Evolutionary conservation across 345 rosid genomes (phyloP).

Genomic region (Eucalyptus tenuipes): DNA sequence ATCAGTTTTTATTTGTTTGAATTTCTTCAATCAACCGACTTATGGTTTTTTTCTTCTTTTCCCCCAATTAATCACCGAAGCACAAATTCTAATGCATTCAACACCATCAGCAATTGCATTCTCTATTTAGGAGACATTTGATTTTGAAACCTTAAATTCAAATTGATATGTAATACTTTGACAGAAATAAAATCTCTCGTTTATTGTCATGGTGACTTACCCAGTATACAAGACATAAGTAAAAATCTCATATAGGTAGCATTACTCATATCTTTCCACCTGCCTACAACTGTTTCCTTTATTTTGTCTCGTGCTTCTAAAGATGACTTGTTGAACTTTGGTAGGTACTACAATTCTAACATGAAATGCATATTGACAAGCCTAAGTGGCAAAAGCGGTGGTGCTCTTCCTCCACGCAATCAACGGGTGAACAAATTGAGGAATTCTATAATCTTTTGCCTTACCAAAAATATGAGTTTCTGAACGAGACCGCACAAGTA

Average conservation of each 20-base stretch:
- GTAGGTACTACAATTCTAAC: background rate
- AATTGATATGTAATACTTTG: rapidly evolving
- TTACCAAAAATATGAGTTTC: background rate
- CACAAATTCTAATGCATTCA: background rate
- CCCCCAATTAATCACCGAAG: rapidly evolving
- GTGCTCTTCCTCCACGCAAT: rapidly evolving
- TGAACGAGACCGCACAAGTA: no score
- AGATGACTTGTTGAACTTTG: background rate
- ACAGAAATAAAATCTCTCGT: rapidly evolving
- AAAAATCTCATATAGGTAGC: background rate
- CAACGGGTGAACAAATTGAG: background rate
- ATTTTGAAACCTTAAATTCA: background rate
- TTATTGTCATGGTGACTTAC: background rate
- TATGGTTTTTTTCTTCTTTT: background rate
- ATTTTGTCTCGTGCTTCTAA: background rate
- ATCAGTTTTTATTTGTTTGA: background rate
- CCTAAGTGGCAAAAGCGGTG: background rate
- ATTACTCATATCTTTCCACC: background rate
- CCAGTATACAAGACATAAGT: background rate
- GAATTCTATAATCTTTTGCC: background rate
- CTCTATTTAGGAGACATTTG: background rate
- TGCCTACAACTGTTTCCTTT: background rate
- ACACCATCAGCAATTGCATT: background rate
- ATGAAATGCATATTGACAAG: background rate
- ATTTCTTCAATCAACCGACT: rapidly evolving